phyloP scores from a whole-genome alignment of 208 protist genomes.

The Acanthamoeba divionensis region DNA sequence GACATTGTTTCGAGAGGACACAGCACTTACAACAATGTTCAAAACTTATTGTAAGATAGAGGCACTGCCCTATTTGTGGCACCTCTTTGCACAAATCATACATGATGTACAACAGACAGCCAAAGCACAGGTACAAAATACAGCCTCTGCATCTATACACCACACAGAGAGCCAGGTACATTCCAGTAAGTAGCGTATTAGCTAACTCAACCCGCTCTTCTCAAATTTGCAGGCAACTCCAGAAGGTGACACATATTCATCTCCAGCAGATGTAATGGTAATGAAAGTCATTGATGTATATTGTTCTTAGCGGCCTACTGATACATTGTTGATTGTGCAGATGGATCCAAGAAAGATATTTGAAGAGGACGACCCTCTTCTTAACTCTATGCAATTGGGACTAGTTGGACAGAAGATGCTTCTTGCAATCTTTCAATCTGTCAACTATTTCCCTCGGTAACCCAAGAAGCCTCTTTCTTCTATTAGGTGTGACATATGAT shows the following conservation, averaged over 20 bases:
- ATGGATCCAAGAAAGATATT: not conserved
- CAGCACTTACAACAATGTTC: slow-evolving; percentile 30
- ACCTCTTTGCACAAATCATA: not conserved
- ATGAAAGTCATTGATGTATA: not conserved
- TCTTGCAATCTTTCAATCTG: not conserved
- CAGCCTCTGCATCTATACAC: too few relatives aligned
- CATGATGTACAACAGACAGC: not conserved
- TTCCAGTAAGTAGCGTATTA: too few relatives aligned
- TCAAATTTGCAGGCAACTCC: too few relatives aligned
- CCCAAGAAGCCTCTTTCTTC: too few relatives aligned
- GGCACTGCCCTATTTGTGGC: slow-evolving; percentile 37
- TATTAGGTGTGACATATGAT: too few relatives aligned
- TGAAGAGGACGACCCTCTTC: not conserved
- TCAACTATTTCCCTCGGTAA: not conserved
- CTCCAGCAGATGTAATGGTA: not conserved
- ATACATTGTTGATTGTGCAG: not conserved
- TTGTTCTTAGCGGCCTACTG: not conserved
- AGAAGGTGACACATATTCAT: not conserved
- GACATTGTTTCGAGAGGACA: slow-evolving; percentile 37
- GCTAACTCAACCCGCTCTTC: too few relatives aligned
- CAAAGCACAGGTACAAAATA: slow-evolving; percentile 20
- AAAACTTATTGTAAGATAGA: slow-evolving; percentile 26
- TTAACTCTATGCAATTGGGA: not conserved
- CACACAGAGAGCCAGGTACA: too few relatives aligned
- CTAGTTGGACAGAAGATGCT: slow-evolving; percentile 33